A percentile compares a stretch with the other conserved stretches of the same genome.
Evolutionary conservation across 1,284 basidiomycete genomes (phyloP).

Genomic region (Quambalaria eucalypti): DNA sequence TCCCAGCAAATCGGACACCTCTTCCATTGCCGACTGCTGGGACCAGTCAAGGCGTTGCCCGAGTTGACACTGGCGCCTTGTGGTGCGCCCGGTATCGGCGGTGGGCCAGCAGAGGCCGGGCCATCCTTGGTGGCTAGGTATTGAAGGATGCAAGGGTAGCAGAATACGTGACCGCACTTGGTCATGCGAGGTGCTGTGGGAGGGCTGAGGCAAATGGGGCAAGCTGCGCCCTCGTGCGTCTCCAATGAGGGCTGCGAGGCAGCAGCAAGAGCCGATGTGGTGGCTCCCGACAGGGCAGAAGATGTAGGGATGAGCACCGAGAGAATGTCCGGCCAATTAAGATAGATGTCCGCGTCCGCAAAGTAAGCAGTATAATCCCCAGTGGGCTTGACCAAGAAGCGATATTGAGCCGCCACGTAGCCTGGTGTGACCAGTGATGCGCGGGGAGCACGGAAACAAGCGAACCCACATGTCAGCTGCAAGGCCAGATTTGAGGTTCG

Average conservation of each 20-base stretch:
- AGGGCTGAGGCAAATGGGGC: conserved; percentile 87
- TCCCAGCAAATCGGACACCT: conserved; percentile 91
- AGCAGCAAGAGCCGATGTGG: conserved; percentile 10
- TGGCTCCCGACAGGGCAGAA: conserved; percentile 41
- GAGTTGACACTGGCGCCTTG: neutral
- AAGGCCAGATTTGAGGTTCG: too few species aligned
- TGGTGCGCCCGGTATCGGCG: conserved; percentile 1
- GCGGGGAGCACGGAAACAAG: too few species aligned
- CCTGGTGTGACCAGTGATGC: conserved; percentile 15
- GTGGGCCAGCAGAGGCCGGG: neutral
- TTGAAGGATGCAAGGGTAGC: conserved; percentile 53
- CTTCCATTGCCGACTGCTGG: conserved; percentile 27
- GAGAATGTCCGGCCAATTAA: conserved; percentile 66
- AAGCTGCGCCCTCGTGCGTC: conserved; percentile 61
- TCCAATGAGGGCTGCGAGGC: conserved; percentile 17
- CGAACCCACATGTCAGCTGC: too few species aligned
- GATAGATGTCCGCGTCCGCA: conserved; percentile 39
- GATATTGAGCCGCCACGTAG: conserved; percentile 44
- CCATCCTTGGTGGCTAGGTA: conserved; percentile 55
- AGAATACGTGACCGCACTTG: conserved; percentile 79
- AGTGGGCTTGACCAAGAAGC: conserved; percentile 44
- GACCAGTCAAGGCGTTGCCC: neutral
- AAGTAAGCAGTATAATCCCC: conserved; percentile 42
- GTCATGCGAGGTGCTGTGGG: conserved; percentile 92
- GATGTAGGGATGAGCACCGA: conserved; percentile 82